phyloP scores from a whole-genome alignment of 768 basidiomycete species.

The Sarcomyxa edulis region DNA sequence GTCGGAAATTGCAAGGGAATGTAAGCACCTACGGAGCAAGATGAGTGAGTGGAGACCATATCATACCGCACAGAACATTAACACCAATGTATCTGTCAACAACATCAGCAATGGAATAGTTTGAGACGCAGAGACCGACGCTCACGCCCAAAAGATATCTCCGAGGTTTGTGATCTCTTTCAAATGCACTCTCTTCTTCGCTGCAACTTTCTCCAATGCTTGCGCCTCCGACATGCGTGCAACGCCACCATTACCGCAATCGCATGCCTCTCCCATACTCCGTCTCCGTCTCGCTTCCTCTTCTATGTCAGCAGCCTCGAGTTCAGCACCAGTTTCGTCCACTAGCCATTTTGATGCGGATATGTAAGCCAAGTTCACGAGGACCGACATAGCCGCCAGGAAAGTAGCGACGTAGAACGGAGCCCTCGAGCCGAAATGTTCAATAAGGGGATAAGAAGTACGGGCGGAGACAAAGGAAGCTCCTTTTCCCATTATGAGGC shows the following conservation, averaged over 20 bases:
- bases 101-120: constrained; percentile 3
- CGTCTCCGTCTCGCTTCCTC: constrained; percentile 49
- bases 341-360: constrained; percentile 60
- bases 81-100: constrained; percentile 67
- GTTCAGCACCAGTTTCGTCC: constrained; percentile 50
- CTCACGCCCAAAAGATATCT: constrained; percentile 76
- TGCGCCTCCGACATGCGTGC: constrained; percentile 49
- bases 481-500: constrained; percentile 76
- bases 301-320: constrained; percentile 59
- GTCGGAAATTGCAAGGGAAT: neutral
- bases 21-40: constrained; percentile 56
- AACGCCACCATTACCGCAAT: too few species aligned
- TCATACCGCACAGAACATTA: constrained; percentile 71
- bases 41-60: constrained; percentile 77
- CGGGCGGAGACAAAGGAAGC: constrained; percentile 73
- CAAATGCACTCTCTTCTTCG: constrained; percentile 58
- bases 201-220: constrained; percentile 60
- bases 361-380: constrained; percentile 66
- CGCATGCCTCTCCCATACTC: too few species aligned
- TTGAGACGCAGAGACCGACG: constrained; percentile 2
- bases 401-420: constrained; percentile 69
- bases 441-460: constrained; percentile 72
- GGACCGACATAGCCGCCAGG: constrained; percentile 61
- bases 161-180: constrained; percentile 61
- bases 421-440: constrained; percentile 59